These are phyloP conservation scores for Fusarium sarcochroum DNA, from an alignment of 2,329 filamentous ascomycete genomes.

Conservation along the genomic window DNA sequence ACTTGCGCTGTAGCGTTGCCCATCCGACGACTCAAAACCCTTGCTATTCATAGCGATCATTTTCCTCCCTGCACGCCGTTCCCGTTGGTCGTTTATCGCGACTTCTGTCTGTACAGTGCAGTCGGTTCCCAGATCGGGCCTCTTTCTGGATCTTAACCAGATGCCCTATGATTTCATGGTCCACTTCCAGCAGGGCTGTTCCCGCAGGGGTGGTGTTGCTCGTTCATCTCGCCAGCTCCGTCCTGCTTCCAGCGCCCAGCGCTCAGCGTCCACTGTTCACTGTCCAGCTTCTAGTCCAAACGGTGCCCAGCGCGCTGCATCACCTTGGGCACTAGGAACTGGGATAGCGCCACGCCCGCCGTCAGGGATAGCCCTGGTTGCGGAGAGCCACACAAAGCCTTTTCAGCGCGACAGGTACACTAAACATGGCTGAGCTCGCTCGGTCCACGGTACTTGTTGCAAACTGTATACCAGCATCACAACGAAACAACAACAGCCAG, in stretches of 20 bases:
- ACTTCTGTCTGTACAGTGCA: conserved; percentile 25
- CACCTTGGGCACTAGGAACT: conserved; percentile 32
- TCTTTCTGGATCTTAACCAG: conserved; percentile 41
- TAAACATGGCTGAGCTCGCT: conserved; percentile 38
- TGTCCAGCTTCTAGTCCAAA: conserved; percentile 37
- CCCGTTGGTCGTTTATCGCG: conserved; percentile 25
- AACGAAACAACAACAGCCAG: conserved; percentile 18
- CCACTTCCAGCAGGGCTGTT: conserved; percentile 46
- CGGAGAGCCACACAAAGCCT: conserved; percentile 40
- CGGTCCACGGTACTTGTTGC: conserved; percentile 40
- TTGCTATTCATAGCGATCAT: conserved; percentile 15
- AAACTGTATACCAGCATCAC: conserved; percentile 27
- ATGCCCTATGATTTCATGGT: conserved; percentile 51
- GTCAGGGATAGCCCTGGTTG: conserved; percentile 46
- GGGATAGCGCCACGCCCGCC: conserved; percentile 44
- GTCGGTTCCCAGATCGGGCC: conserved; percentile 42
- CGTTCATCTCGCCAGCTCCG: conserved; percentile 44
- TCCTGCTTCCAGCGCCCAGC: conserved; percentile 47
- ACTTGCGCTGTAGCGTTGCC: conserved; percentile 4
- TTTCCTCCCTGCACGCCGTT: conserved; percentile 33
- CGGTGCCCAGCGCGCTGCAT: conserved; percentile 37
- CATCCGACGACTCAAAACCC: conserved; percentile 11
- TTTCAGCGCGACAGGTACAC: conserved; percentile 44
- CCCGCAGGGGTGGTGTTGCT: conserved; percentile 40
- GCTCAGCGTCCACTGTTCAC: conserved; percentile 23